Evolutionary conservation across 768 basidiomycete genomes (phyloP), one percentile per base, ranked within the genome.

Genomic region (Serendipita sp.): DNA sequence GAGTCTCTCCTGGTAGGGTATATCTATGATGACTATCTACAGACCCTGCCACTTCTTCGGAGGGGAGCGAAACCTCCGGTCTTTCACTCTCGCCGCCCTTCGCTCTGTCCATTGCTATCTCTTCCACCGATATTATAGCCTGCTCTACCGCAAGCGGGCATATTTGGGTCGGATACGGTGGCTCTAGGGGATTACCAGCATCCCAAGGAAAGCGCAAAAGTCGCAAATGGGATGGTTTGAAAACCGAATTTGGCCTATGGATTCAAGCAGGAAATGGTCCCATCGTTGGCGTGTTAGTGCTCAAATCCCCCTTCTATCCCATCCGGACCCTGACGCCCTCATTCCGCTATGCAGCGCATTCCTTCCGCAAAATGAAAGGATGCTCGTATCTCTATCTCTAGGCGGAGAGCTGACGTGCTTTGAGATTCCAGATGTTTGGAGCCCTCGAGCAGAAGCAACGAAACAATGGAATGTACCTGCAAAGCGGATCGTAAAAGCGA

Each of bases 141-240:
- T 60, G 55, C n/a, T 31, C 27, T 3, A 60, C 55, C 1, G 55
- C 55, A 36, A 27, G 27, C 10, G 55, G 55, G 16, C 55, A 60
- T 37, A 37, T 60, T 10, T 60, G 55, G 55, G 10, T 60, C 4
- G 55, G 55, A n/a, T 60, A 60, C 33, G 55, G 55, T 33, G 55
- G 55, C 4, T 60, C 55, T 23, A 60, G 34, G 29, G 8, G 36
- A 4, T 10, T 29, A 11, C 3, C 18, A 60, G 8, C 55, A 18
- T 23, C 48, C 18, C 18, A 60, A 29, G 55, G 16, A 31, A 60
- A 60, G 36, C 55, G 55, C 27, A 60, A 3, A 34, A 60, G 55
- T 2, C 55, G 55, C 55, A 60, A 60, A n/a, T 60, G 55, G 55
- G 34, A 60, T 23, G 55, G 55, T 11, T 34, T 60, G 27, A 60